Base-by-base conservation (phyloP, 2,329 filamentous ascomycete genomes). In the Colletotrichum higginsianum region DNA sequence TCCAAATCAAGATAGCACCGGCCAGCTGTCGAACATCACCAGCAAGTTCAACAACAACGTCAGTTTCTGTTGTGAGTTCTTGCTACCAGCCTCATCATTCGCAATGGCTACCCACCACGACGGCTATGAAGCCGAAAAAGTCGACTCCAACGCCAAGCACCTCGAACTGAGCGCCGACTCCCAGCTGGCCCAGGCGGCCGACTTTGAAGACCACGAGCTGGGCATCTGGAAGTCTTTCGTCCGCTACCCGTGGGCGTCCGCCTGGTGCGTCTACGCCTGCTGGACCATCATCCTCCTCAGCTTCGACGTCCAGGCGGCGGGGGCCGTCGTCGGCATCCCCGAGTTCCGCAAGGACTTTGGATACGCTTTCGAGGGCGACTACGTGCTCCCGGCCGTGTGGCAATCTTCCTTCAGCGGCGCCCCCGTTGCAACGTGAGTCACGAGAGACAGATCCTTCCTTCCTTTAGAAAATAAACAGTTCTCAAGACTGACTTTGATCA, bases 281-380 rank as follows among this genome's bases (percentile, higher is more conserved):
- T 85, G 82, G 81, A 76, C 77, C 18, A 76, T 83, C 12, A 71
- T 85, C 21, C 79, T 84, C 13, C 80, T 82, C 50, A 78, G 76
- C 26, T 85, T 84, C 61, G 83, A 85, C 72, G 81, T 82, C 61
- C 82, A 84, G 71, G 83, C 83, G 23, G 75, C 79, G 6, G 82
- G 82, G 6, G 82, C 77, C 58, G 80, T 84, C n/a, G 79, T 85
- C 42, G 80, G 83, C 23, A 83, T 86, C 13, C 84, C 84, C 6
- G 69, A 82, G 66, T 86, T 86, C 73, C 79, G 83, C 58, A 79
- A 85, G 68, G 83, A 86, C 72, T 86, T 86, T 75, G 84, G 84
- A 0, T 75, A 79, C 57, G 62, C 74, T 8, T 83, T 78, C 53
- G 78, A 79, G 1, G 80, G 78, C 2, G 76, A 75, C 66, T 85